Conservation (phyloP, 1,284 basidiomycete genomes). For the Trichosporon sp. region DNA sequence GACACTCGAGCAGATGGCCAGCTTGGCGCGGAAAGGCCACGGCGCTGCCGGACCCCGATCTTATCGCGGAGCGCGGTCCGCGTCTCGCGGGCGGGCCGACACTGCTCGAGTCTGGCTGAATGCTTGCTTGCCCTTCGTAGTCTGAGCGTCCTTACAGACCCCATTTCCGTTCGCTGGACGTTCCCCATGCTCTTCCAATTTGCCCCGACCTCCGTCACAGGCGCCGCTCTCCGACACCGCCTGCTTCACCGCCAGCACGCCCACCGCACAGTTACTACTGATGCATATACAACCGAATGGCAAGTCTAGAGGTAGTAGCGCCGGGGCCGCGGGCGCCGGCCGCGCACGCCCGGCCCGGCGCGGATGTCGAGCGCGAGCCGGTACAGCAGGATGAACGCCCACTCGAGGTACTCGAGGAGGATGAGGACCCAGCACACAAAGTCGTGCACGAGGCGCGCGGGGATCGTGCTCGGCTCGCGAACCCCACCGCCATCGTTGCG, state of each 20-base stretch:
- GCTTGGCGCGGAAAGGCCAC: not conserved
- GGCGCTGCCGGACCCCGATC: too few relatives aligned
- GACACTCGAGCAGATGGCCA: slow-evolving; percentile 27
- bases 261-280: not conserved
- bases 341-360: slow-evolving; percentile 23
- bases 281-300: slow-evolving; percentile 5
- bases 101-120: too few relatives aligned
- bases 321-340: slow-evolving; percentile 10
- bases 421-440: slow-evolving; percentile 29
- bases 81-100: too few relatives aligned
- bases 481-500: not conserved
- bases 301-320: slow-evolving; percentile 14
- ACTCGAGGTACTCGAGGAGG: slow-evolving; percentile 30
- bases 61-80: too few relatives aligned
- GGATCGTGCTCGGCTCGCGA: slow-evolving; percentile 19
- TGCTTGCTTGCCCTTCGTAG: too few relatives aligned
- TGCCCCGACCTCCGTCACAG: too few relatives aligned
- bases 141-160: too few relatives aligned
- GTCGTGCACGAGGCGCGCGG: slow-evolving; percentile 31
- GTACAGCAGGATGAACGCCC: slow-evolving; percentile 29
- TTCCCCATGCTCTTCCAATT: too few relatives aligned
- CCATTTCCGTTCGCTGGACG: too few relatives aligned
- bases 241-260: not conserved
- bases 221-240: too few relatives aligned
- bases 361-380: slow-evolving; percentile 29